Evolutionary conservation across 768 basidiomycete species (phyloP).

Genomic region (Boletus eberwhitei): DNA sequence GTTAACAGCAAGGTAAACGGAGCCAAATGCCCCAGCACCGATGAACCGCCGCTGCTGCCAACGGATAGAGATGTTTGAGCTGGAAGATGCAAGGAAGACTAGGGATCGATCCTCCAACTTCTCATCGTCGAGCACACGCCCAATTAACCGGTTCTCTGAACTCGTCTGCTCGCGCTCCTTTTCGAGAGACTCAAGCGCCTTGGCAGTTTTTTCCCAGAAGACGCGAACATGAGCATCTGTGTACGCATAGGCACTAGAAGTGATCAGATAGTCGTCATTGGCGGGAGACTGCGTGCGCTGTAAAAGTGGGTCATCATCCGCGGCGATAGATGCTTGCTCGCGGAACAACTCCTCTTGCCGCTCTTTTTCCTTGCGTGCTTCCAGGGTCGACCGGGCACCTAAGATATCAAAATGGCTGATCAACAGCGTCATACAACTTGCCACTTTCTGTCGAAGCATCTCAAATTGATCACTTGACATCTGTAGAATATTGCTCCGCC

Average conservation of each 20-base stretch:
- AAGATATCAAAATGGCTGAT: constrained; percentile 98
- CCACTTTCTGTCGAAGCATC: constrained; percentile 86
- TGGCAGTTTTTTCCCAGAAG: constrained; percentile 71
- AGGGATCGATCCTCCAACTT: constrained; percentile 91
- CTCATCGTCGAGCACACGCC: constrained; percentile 91
- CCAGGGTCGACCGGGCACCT: constrained; percentile 83
- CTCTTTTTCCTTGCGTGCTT: constrained; percentile 90
- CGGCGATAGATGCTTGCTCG: constrained; percentile 50
- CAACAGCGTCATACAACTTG: constrained; percentile 93
- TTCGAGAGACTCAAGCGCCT: constrained; percentile 64
- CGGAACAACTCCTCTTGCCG: constrained; percentile 60
- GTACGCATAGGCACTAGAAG: constrained; percentile 38
- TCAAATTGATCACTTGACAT: constrained; percentile 88
- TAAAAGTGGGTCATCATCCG: constrained; percentile 48
- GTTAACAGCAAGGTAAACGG: constrained; percentile 98
- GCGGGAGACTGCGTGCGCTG: constrained; percentile 39
- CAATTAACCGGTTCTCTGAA: constrained; percentile 71
- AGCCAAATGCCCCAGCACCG: constrained; percentile 97
- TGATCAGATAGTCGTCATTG: constrained; percentile 32
- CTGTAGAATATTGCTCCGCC: constrained; percentile 84
- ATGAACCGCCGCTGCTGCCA: constrained; percentile 99
- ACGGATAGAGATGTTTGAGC: constrained; percentile 89
- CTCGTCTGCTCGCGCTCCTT: constrained; percentile 55
- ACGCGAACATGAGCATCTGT: constrained; percentile 63
- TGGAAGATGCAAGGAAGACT: constrained; percentile 92